Conservation (phyloP, 768 basidiomycete species). For the Tricholoma hemisulphureum region DNA sequence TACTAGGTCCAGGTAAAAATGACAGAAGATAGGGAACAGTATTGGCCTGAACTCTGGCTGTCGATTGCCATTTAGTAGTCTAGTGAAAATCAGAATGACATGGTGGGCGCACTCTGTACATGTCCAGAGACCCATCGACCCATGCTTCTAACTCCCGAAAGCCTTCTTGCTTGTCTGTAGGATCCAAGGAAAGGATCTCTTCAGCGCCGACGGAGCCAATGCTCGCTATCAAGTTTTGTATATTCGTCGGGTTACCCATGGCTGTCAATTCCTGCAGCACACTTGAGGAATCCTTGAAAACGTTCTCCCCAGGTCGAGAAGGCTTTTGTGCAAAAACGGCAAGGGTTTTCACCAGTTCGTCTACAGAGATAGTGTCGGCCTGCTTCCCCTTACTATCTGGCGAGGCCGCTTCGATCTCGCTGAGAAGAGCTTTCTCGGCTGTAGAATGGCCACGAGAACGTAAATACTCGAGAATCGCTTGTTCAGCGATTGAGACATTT, state of each 20-base stretch:
- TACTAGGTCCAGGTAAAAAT: conserved; percentile 94
- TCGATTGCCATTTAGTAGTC: conserved; percentile 6
- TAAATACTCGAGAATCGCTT: conserved; percentile 48
- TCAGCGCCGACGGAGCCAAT: conserved; percentile 80
- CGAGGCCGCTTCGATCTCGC: conserved; percentile 42
- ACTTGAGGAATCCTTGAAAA: conserved; percentile 61
- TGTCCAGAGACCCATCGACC: conserved; percentile 89
- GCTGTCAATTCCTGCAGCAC: conserved; percentile 67
- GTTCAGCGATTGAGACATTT: conserved; percentile 39
- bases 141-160: conserved; percentile 83
- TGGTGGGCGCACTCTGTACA: conserved; percentile 71
- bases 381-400: conserved; percentile 45
- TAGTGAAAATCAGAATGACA: not conserved
- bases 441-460: conserved; percentile 44
- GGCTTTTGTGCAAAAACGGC: conserved; percentile 72
- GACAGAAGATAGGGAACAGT: conserved; percentile 93
- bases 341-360: conserved; percentile 55
- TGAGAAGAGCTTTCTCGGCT: conserved; percentile 50
- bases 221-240: conserved; percentile 74
- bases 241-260: conserved; percentile 68
- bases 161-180: conserved; percentile 82
- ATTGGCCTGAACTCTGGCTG: conserved; percentile 94
- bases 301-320: conserved; percentile 65
- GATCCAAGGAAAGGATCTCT: conserved; percentile 77
- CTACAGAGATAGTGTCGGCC: conserved; percentile 39